A percentile compares a stretch with the other conserved stretches of the same genome.
These are phyloP conservation scores for Chloris gayana DNA, from an alignment of 176 grass and related monocot species.

Conservation along the genomic window DNA sequence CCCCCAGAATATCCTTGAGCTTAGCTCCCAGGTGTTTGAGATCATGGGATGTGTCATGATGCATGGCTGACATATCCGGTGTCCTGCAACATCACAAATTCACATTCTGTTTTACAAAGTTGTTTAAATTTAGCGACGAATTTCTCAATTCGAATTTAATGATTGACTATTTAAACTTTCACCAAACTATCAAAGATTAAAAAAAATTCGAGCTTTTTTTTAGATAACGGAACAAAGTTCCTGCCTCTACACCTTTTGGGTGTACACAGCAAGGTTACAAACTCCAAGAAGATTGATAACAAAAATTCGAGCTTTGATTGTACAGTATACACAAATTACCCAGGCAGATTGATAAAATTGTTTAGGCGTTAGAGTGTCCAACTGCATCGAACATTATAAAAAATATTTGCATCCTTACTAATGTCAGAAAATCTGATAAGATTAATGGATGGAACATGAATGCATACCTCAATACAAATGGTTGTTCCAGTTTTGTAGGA, in stretches of 20 bases:
- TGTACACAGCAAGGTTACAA: too few relatives aligned
- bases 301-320: too few relatives aligned
- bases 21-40: slow-evolving; percentile 73
- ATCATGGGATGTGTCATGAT: slow-evolving; percentile 88
- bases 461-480: slow-evolving; percentile 64
- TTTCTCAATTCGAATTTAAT: not conserved
- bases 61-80: slow-evolving; percentile 90
- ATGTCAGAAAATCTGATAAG: not conserved
- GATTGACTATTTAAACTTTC: not conserved
- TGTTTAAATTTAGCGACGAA: not conserved
- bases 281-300: too few relatives aligned
- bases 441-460: slow-evolving; percentile 26
- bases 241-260: too few relatives aligned
- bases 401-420: not conserved
- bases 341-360: not conserved
- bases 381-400: not conserved
- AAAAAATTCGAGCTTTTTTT: too few relatives aligned
- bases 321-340: not conserved
- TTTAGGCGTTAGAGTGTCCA: not conserved
- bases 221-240: too few relatives aligned
- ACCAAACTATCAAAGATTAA: not conserved
- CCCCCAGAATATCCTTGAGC: slow-evolving; percentile 87
- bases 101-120: not conserved
- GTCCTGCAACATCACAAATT: slow-evolving; percentile 55
- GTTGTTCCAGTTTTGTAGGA: slow-evolving; percentile 71